These are phyloP conservation scores for Apiotrichum gamsii DNA, from an alignment of 1,284 basidiomycete genomes.

Conservation along the genomic window DNA sequence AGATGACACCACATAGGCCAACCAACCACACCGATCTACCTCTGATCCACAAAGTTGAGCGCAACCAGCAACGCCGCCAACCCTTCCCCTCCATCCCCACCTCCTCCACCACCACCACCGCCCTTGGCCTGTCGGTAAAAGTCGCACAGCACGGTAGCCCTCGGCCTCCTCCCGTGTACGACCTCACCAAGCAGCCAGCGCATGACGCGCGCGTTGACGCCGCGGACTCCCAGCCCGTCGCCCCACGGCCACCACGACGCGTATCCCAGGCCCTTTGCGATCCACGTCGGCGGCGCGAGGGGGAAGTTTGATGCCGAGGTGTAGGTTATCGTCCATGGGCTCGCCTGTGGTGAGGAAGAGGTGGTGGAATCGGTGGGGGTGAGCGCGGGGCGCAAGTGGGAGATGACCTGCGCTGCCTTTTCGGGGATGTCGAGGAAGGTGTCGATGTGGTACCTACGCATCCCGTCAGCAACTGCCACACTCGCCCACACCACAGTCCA, in stretches of 20 bases:
- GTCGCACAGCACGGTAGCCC: constrained; percentile 35
- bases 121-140: constrained; percentile 32
- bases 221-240: constrained; percentile 68
- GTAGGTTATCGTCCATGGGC: constrained; percentile 56
- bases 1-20: too few relatives aligned
- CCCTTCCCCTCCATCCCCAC: constrained; percentile 1
- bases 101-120: not conserved
- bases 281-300: constrained; percentile 62
- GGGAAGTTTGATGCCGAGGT: constrained; percentile 76
- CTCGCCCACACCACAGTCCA: too few relatives aligned
- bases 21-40: too few relatives aligned
- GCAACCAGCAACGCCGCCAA: constrained; percentile 8
- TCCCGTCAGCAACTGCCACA: not conserved
- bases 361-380: not conserved
- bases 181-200: constrained; percentile 59
- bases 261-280: constrained; percentile 76
- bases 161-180: constrained; percentile 18
- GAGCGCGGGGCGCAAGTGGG: constrained; percentile 19
- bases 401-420: constrained; percentile 55
- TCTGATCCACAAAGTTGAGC: constrained; percentile 9
- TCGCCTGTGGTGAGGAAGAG: too few relatives aligned
- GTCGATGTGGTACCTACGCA: constrained; percentile 63
- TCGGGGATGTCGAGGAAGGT: constrained; percentile 71
- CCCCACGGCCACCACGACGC: too few relatives aligned
- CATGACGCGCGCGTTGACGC: constrained; percentile 67